These are phyloP conservation scores for Linum usitatissimum DNA, from an alignment of 345 rosid species.

Conservation along the genomic window DNA sequence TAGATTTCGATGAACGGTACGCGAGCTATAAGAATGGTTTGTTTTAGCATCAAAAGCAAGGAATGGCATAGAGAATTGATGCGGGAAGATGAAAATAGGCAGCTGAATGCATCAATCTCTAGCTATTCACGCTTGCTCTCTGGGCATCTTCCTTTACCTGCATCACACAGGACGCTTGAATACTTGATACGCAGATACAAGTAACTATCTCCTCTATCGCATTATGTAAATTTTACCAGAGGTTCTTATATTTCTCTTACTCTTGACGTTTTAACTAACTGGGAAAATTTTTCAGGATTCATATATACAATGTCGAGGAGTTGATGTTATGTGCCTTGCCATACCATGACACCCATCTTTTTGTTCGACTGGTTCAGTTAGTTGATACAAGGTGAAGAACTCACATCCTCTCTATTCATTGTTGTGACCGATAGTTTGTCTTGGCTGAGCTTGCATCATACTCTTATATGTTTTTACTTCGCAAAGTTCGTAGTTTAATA, in stretches of 20 bases:
- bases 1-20: slow-evolving; percentile 54
- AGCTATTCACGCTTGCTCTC: slow-evolving; percentile 58
- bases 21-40: slow-evolving; percentile 44
- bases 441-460: slow-evolving; percentile 3
- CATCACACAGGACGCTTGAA: slow-evolving; percentile 71
- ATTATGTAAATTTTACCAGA: too few species aligned
- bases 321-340: slow-evolving; percentile 72
- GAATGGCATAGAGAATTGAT: slow-evolving; percentile 74
- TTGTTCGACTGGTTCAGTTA: slow-evolving; percentile 74
- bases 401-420: neutral
- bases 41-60: slow-evolving; percentile 64
- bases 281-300: slow-evolving; percentile 54
- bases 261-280: neutral
- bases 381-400: slow-evolving; percentile 52
- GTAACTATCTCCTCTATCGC: slow-evolving; percentile 32
- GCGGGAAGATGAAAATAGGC: slow-evolving; percentile 47
- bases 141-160: slow-evolving; percentile 49
- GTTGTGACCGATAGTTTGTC: neutral
- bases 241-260: neutral
- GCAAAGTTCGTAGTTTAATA: too few species aligned
- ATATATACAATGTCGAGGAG: slow-evolving; percentile 65
- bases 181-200: slow-evolving; percentile 86
- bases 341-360: slow-evolving; percentile 75
- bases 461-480: neutral
- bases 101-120: slow-evolving; percentile 41